Evolutionary conservation across 805 yeast species (phyloP).

Genomic region (Sugiyamaella valdiviana): DNA sequence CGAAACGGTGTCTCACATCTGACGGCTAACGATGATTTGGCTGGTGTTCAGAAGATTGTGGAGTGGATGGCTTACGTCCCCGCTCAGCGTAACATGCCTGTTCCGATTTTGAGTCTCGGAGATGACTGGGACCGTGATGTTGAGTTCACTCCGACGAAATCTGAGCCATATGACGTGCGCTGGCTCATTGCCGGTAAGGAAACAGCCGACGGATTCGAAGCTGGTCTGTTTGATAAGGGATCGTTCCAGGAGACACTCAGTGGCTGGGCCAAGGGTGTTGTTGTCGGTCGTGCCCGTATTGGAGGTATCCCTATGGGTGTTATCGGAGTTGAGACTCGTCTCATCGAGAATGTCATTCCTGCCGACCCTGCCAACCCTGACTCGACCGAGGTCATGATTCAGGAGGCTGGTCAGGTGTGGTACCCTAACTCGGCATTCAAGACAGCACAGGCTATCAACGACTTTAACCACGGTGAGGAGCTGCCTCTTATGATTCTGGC

Average conservation of each 20-base stretch:
- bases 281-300: constrained; percentile 95
- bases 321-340: constrained; percentile 89
- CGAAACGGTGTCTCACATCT: constrained; percentile 96
- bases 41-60: constrained; percentile 91
- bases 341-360: constrained; percentile 83
- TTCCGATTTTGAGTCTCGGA: constrained; percentile 71
- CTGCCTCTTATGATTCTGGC: constrained; percentile 96
- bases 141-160: constrained; percentile 66
- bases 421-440: constrained; percentile 98
- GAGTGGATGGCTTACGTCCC: constrained; percentile 96
- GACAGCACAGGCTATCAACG: constrained; percentile 97
- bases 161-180: constrained; percentile 82
- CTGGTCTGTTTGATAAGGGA: constrained; percentile 84
- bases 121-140: constrained; percentile 94
- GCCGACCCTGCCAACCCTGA: constrained; percentile 99
- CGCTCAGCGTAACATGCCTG: constrained; percentile 79
- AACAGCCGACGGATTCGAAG: constrained; percentile 64
- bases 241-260: constrained; percentile 94
- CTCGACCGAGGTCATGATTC: constrained; percentile 78
- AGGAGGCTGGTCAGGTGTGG: constrained; percentile 99
- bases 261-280: constrained; percentile 99
- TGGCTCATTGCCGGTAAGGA: constrained; percentile 87
- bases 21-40: constrained; percentile 94
- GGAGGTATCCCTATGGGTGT: constrained; percentile 99
- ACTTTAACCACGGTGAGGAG: constrained; percentile 97